Evolutionary conservation across 2,329 filamentous ascomycete species (phyloP).

Genomic region (Paramyrothecium roridum): DNA sequence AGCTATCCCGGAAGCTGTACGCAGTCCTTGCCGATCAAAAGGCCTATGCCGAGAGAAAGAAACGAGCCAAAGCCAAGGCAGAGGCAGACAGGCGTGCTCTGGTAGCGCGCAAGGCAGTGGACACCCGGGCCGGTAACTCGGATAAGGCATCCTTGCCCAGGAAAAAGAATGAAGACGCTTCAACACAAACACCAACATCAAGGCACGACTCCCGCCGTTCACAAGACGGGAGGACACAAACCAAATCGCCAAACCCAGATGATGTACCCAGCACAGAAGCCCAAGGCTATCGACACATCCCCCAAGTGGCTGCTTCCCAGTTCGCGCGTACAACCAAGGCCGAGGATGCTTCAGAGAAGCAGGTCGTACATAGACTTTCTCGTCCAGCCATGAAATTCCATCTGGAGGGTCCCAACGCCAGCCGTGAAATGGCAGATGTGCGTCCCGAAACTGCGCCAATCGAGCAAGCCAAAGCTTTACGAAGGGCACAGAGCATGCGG

Average conservation of each 20-base stretch:
- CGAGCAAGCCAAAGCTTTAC: constrained; percentile 31
- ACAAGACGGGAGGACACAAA: background rate
- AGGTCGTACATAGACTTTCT: constrained; percentile 40
- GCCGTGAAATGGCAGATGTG: constrained; percentile 10
- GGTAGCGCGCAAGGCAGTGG: background rate
- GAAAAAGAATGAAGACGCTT: background rate
- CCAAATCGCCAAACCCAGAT: background rate
- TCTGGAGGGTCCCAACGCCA: constrained; percentile 24
- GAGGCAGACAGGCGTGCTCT: constrained; percentile 1
- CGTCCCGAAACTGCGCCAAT: constrained; percentile 25
- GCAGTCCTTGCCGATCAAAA: constrained; percentile 49
- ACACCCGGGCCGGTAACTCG: constrained; percentile 7
- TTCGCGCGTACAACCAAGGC: constrained; percentile 49
- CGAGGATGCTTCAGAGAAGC: constrained; percentile 26
- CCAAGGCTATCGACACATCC: constrained; percentile 44
- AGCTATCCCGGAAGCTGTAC: constrained; percentile 50
- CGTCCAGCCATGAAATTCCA: constrained; percentile 38
- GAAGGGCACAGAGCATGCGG: constrained; percentile 33
- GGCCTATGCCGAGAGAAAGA: constrained; percentile 31
- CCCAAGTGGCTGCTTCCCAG: constrained; percentile 50
- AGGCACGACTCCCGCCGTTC: constrained; percentile 16
- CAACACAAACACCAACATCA: constrained; percentile 10
- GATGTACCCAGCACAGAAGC: constrained; percentile 13
- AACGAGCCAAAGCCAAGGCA: constrained; percentile 21
- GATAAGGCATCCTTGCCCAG: background rate